Conservation (phyloP, 768 basidiomycete species). For the Agrocybe praecox region DNA sequence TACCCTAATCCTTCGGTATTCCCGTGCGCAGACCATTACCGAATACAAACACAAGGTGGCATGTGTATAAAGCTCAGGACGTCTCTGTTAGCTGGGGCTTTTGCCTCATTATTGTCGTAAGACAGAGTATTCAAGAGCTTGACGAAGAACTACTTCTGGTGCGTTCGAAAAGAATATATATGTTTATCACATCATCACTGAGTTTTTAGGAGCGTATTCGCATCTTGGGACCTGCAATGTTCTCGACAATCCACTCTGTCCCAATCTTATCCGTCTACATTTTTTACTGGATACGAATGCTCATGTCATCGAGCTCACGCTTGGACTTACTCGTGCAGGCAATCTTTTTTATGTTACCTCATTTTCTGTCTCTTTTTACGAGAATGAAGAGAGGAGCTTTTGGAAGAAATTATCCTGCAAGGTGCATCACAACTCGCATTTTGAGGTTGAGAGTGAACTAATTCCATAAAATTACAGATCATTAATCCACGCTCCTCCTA, state of each 20-base stretch:
- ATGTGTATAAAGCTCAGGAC: neutral
- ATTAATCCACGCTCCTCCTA: no score
- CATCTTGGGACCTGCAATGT: slow-evolving; percentile 2
- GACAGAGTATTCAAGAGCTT: neutral
- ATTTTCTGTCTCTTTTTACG: no score
- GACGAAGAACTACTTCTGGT: slow-evolving; percentile 2
- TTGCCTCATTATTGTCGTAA: slow-evolving; percentile 4
- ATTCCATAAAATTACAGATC: no score
- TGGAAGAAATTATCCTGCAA: no score
- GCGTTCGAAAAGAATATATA: neutral
- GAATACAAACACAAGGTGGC: slow-evolving; percentile 1
- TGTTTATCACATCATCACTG: neutral
- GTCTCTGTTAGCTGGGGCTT: slow-evolving; percentile 9
- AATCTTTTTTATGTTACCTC: no score
- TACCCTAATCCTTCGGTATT: neutral
- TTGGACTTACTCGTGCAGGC: no score
- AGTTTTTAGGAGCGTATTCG: slow-evolving; percentile 3
- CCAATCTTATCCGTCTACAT: neutral
- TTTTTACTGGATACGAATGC: slow-evolving; percentile 3
- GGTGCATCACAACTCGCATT: no score
- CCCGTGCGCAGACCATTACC: neutral
- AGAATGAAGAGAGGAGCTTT: no score
- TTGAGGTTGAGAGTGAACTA: no score
- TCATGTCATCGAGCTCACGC: neutral
- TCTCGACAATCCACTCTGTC: slow-evolving; percentile 1